These are phyloP conservation scores for Aspergillus avenaceus DNA, from an alignment of 495 filamentous ascomycete genomes.

Conservation along the genomic window DNA sequence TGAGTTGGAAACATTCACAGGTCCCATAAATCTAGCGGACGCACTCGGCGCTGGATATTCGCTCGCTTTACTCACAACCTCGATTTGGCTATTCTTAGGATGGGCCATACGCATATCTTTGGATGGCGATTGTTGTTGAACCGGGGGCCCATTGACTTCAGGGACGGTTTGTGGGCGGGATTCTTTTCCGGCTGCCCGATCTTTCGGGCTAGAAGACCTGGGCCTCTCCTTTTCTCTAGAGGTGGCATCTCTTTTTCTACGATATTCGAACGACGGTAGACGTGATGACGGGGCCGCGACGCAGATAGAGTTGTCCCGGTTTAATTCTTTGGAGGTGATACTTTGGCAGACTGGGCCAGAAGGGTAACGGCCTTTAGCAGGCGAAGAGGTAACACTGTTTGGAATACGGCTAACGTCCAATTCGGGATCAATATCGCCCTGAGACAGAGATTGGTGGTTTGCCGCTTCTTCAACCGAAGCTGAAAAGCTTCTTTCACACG, in stretches of 20 bases:
- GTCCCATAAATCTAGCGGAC: slow-evolving; percentile 15
- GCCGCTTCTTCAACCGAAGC: not conserved
- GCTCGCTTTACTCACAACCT: not conserved
- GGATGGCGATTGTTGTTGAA: not conserved
- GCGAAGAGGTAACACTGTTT: not conserved
- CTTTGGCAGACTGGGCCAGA: not conserved
- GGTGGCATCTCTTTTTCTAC: slow-evolving; percentile 18
- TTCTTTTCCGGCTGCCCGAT: not conserved
- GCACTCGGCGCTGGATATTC: too few species aligned
- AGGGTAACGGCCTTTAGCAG: not conserved
- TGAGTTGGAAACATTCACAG: slow-evolving; percentile 6
- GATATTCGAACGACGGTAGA: slow-evolving; percentile 44
- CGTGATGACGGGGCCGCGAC: slow-evolving; percentile 41
- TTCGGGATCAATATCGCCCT: not conserved
- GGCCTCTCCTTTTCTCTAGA: not conserved
- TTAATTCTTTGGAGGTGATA: not conserved
- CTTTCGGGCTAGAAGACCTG: not conserved
- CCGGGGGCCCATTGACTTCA: not conserved
- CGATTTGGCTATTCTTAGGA: not conserved
- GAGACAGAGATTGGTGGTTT: not conserved
- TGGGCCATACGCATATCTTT: not conserved
- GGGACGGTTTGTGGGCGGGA: not conserved
- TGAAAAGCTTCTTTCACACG: not conserved
- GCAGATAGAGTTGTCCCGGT: slow-evolving; percentile 24
- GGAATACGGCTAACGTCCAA: not conserved